A percentile compares a stretch with the other conserved stretches of the same genome.
phyloP scores from a whole-genome alignment of 2,329 filamentous ascomycete species.

The Endoconidiophora laricicola region DNA sequence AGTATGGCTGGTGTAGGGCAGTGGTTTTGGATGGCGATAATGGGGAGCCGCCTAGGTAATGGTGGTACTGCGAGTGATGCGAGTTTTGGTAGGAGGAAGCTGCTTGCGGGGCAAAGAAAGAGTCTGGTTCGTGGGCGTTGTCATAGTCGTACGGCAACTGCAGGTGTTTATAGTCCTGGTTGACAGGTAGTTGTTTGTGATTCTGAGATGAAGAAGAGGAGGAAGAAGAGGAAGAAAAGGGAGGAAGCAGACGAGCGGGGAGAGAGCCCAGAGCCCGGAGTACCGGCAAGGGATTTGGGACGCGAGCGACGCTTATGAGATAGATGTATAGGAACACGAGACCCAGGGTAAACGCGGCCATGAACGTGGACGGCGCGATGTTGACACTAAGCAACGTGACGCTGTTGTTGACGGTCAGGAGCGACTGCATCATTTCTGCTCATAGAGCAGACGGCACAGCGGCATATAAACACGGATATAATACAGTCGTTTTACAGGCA shows the following conservation, averaged over 20 bases:
- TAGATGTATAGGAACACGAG: constrained; percentile 37
- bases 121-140: constrained; percentile 4
- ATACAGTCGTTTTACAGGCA: too few species aligned
- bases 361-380: constrained; percentile 40
- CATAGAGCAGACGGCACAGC: too few species aligned
- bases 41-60: background rate
- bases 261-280: constrained; percentile 9
- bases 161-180: background rate
- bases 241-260: background rate
- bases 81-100: too few species aligned
- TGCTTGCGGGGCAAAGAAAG: too few species aligned
- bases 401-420: constrained; percentile 45
- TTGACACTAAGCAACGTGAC: constrained; percentile 42
- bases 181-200: background rate
- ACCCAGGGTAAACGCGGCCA: constrained; percentile 32
- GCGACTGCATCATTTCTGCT: constrained; percentile 33
- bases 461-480: too few species aligned
- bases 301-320: constrained; percentile 16
- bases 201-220: background rate
- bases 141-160: background rate
- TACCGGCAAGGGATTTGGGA: constrained; percentile 10
- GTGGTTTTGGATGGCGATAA: constrained; percentile 2
- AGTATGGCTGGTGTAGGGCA: constrained; percentile 8
- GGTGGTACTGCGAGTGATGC: background rate
- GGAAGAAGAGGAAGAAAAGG: too few species aligned